Evolutionary conservation across 1,284 basidiomycete species (phyloP), one percentile per base, ranked within the genome.

Genomic region (Ceratobasidium sp.): DNA sequence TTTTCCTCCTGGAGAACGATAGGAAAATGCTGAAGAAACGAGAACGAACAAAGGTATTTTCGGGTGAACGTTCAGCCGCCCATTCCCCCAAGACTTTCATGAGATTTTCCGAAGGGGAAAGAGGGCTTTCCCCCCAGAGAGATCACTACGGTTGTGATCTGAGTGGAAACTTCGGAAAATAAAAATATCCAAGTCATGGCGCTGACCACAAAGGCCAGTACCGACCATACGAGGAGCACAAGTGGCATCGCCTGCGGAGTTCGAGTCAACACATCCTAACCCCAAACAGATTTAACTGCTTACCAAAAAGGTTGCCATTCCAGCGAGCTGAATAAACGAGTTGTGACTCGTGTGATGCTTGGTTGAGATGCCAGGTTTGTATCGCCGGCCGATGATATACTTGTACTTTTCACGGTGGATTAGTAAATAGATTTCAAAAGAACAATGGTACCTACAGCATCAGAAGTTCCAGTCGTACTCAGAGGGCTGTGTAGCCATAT

Each of bases 241-340:
- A 67, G 64, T 43, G 64, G 64, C 64, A 67, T 67, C 28, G 48
- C 64, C 64, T 67, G n/a, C 30, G n/a, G n/a, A n/a, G n/a, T n/a
- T 39, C 10, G 34, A 21, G 8, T 58, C 9, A 34, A 55, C 30
- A n/a, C 6, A 34, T 6, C n/a, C 12, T 8, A 12, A 23, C 10
- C 8, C 23, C 16, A n/a, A 18, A 39, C 30, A n/a, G 3, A 39
- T 21, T 14, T 41, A 23, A n/a, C 2, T 28, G 34, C 46, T 39
- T 41, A 67, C 64, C 34, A 67, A 26, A 23, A 53, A 67, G 36
- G 64, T 53, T 26, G 64, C 64, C 64, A 67, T 67, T 21, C 30
- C 28, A n/a, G 52, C 34, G 12, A 67, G 64, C 18, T 52, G 64
- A 6, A 28, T 43, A 32, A 67, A 67, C 4, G 64, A 53, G 18